Percentiles rank a stretch among this genome's conserved stretches.
Conservation (phyloP, 2,329 filamentous ascomycete genomes). For the Fonsecaea pedrosoi region DNA sequence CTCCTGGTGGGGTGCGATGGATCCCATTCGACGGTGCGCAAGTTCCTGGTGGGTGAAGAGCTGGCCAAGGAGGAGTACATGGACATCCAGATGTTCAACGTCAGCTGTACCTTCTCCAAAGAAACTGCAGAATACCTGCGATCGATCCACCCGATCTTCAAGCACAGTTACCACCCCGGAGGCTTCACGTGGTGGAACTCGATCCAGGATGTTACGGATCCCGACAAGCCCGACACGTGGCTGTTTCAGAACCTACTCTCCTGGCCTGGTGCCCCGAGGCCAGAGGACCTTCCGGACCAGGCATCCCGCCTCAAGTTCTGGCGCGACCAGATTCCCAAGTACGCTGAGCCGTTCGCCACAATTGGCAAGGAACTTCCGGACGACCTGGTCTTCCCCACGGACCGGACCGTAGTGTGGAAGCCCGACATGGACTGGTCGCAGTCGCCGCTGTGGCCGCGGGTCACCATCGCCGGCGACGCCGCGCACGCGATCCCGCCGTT, state of each 20-base stretch:
- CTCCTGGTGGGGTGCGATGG: conserved; percentile 35
- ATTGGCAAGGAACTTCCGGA: conserved; percentile 26
- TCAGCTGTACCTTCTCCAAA: conserved; percentile 14
- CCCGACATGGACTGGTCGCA: conserved; percentile 38
- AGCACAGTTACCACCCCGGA: conserved; percentile 25
- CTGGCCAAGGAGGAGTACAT: conserved; percentile 10
- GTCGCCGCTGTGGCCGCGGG: conserved; percentile 42
- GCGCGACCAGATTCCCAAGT: conserved; percentile 22
- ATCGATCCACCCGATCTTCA: conserved; percentile 31
- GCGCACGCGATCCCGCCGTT: conserved; percentile 68
- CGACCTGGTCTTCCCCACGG: conserved; percentile 30
- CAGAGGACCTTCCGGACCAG: conserved; percentile 25
- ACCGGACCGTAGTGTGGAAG: conserved; percentile 37
- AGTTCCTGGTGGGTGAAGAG: conserved; percentile 18
- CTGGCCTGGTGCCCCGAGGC: conserved; percentile 22
- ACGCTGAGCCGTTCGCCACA: conserved; percentile 24
- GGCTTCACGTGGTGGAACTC: conserved; percentile 8
- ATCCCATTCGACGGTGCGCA: conserved; percentile 27
- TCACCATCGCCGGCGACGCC: conserved; percentile 64
- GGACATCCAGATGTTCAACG: conserved; percentile 27
- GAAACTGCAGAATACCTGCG: conserved; percentile 35
- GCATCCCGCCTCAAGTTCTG: conserved; percentile 31
- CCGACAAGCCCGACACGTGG: conserved; percentile 26
- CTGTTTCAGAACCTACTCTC: conserved; percentile 27
- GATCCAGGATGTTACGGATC: conserved; percentile 27